Percentiles rank a stretch among this genome's conserved stretches.
Conservation (phyloP, 129 eudicot species). For the Saussurea involucrata region DNA sequence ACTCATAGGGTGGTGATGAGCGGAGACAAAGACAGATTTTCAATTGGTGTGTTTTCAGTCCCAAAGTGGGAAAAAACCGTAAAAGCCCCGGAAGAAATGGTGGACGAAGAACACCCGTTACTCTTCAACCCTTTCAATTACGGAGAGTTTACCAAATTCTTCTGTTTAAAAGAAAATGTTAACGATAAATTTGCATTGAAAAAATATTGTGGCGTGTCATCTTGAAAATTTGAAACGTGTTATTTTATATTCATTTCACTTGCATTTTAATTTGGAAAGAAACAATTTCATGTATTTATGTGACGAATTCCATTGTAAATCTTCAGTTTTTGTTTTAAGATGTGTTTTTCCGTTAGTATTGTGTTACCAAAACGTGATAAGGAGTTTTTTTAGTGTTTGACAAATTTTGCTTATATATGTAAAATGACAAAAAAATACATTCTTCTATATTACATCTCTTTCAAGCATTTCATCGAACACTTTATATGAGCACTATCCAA, state of each 20-base stretch:
- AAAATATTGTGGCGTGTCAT: constrained; percentile 50
- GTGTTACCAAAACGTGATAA: too few relatives aligned
- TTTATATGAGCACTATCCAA: too few relatives aligned
- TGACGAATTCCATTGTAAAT: background rate
- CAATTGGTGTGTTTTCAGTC: constrained; percentile 45
- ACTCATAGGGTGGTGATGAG: constrained; percentile 54
- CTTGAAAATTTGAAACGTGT: background rate
- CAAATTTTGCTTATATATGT: too few relatives aligned
- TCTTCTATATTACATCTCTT: too few relatives aligned
- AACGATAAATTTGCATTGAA: constrained; percentile 38
- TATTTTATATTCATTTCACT: background rate
- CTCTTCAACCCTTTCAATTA: constrained; percentile 48
- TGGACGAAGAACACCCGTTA: constrained; percentile 59
- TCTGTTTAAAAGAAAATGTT: constrained; percentile 38
- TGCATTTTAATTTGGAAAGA: background rate
- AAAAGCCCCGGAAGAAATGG: constrained; percentile 54
- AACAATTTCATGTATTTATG: background rate
- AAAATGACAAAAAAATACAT: too few relatives aligned
- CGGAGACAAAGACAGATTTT: constrained; percentile 41
- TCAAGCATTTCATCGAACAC: too few relatives aligned
- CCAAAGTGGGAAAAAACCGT: constrained; percentile 37
- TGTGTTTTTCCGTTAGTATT: background rate
- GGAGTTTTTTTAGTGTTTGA: too few relatives aligned
- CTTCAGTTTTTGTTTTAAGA: background rate
- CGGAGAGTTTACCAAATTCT: constrained; percentile 41